phyloP scores from a whole-genome alignment of 176 grass and related monocot genomes.

The Melocanna baccifera region DNA sequence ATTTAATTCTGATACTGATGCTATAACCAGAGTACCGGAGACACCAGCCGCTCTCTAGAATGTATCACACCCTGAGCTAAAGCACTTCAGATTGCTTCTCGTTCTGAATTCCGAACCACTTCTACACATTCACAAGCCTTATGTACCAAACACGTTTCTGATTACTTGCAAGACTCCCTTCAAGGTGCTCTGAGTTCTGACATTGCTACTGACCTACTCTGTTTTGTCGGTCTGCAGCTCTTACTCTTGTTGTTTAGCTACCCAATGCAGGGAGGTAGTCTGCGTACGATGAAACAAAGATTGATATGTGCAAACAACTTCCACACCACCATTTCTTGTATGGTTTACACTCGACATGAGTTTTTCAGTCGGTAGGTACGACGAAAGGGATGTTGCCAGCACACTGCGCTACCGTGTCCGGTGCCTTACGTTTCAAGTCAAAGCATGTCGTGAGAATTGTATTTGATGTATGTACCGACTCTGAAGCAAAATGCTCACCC shows the following conservation, averaged over 20 bases:
- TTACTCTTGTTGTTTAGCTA: not conserved
- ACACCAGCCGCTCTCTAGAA: not conserved
- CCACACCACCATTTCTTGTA: not conserved
- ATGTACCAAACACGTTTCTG: not conserved
- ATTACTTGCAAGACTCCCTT: constrained; percentile 44
- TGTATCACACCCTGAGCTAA: not conserved
- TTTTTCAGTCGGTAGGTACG: constrained; percentile 32
- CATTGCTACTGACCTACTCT: not conserved
- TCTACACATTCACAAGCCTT: not conserved
- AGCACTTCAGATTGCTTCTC: not conserved
- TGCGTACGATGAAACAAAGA: not conserved
- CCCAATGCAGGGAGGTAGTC: not conserved
- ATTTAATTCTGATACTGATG: not conserved
- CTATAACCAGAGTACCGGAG: not conserved
- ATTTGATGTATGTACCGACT: constrained; percentile 11
- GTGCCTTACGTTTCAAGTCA: constrained; percentile 43
- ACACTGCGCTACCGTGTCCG: not conserved
- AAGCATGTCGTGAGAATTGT: constrained; percentile 25
- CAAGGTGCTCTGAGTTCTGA: not conserved
- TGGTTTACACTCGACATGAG: not conserved
- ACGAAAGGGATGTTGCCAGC: constrained; percentile 5
- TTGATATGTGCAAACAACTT: constrained; percentile 33
- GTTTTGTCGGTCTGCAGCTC: not conserved
- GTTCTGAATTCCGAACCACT: constrained; percentile 33
- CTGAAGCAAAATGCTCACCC: constrained; percentile 38